These are phyloP conservation scores for Iberis pinnata DNA, from an alignment of 345 rosid species.

Conservation along the genomic window DNA sequence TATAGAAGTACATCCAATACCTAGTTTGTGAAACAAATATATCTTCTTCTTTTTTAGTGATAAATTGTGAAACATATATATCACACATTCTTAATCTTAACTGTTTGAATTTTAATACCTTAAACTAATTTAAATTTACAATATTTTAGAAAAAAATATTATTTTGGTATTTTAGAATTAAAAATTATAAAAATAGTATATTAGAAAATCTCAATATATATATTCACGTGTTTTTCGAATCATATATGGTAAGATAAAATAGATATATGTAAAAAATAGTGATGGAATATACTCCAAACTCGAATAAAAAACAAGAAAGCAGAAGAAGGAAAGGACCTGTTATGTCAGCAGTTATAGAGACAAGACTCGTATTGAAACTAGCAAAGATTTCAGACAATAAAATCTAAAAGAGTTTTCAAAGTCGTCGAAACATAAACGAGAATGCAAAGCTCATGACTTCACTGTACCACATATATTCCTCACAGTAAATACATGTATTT, in stretches of 20 bases:
- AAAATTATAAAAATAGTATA: no score
- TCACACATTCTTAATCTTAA: no score
- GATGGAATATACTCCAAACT: background rate
- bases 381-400: constrained; percentile 25
- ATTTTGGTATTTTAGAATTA: no score
- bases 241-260: background rate
- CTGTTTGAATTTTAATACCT: no score
- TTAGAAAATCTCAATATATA: no score
- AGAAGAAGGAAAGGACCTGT: constrained; percentile 17
- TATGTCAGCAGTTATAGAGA: constrained; percentile 31
- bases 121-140: no score
- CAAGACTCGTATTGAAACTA: constrained; percentile 26
- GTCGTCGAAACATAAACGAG: constrained; percentile 20
- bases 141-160: no score
- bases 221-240: no score
- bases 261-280: constrained; percentile 14
- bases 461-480: constrained; percentile 18
- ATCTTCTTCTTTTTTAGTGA: no score
- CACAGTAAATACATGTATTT: background rate
- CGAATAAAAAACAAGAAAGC: constrained; percentile 16
- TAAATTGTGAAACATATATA: no score
- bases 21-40: no score
- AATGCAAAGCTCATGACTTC: constrained; percentile 15
- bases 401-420: constrained; percentile 33
- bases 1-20: no score